These are phyloP conservation scores for Coemansia sp. DNA, from an alignment of 192 early-diverging fungal species.

Conservation along the genomic window DNA sequence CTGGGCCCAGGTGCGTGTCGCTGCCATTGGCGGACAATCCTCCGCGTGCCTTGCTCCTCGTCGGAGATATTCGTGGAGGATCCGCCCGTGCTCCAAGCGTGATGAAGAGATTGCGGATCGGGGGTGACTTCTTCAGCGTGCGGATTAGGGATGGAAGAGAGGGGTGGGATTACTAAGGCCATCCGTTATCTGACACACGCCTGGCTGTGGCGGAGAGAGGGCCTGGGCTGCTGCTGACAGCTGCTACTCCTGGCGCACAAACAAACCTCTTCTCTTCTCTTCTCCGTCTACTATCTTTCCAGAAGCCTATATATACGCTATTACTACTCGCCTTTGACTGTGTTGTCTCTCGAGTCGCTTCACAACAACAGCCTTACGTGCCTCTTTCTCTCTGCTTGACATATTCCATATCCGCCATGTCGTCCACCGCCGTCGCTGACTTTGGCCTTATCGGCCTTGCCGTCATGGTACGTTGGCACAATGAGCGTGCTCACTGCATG, in stretches of 20 bases:
- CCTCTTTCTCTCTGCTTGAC: neutral
- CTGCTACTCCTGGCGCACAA: neutral
- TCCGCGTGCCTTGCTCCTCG: neutral
- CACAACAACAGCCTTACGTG: neutral
- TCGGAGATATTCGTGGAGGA: neutral
- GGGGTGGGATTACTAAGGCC: neutral
- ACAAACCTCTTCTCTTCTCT: neutral
- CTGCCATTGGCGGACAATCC: conserved; percentile 2
- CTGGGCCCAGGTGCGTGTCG: neutral
- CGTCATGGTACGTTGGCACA: conserved; percentile 83
- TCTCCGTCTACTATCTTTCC: neutral
- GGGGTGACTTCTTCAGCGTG: neutral
- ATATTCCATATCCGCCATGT: conserved; percentile 9
- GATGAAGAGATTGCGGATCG: neutral
- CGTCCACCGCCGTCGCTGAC: conserved; percentile 66
- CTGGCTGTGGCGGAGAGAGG: neutral
- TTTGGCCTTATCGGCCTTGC: conserved; percentile 99
- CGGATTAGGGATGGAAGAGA: conserved; percentile 4
- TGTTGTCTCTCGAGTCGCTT: neutral
- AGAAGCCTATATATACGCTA: neutral
- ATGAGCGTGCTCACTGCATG: neutral
- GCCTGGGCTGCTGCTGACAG: conserved; percentile 1
- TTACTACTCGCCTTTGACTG: neutral
- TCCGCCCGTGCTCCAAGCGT: neutral
- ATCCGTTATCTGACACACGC: conserved; percentile 1